A percentile compares a stretch with the other conserved stretches of the same genome.
These are phyloP conservation scores for Furcasterigmium furcatum DNA, from an alignment of 2,329 filamentous ascomycete genomes.

Conservation along the genomic window DNA sequence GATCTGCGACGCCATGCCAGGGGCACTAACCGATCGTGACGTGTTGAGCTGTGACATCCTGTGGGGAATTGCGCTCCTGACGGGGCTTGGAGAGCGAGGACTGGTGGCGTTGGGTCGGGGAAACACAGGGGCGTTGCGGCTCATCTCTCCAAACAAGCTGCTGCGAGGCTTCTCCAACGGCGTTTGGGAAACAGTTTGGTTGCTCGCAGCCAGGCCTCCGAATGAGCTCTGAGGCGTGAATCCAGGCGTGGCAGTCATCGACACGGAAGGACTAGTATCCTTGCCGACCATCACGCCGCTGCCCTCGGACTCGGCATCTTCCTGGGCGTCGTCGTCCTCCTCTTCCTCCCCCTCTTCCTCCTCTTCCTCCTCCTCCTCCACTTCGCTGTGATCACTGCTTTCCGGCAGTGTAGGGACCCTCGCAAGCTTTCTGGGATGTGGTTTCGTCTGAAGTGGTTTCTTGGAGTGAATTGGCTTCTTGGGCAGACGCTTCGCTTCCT, in stretches of 20 bases:
- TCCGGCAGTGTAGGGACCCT: constrained; percentile 10
- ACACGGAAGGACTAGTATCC: constrained; percentile 53
- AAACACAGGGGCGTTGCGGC: constrained; percentile 48
- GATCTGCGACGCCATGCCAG: constrained; percentile 54
- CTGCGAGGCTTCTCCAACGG: constrained; percentile 37
- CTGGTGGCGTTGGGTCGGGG: constrained; percentile 52
- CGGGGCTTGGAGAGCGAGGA: constrained; percentile 70
- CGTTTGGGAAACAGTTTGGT: constrained; percentile 43
- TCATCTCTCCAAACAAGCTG: constrained; percentile 54
- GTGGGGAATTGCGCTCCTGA: constrained; percentile 55
- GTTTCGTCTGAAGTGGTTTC: constrained; percentile 4
- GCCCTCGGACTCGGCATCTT: constrained; percentile 49
- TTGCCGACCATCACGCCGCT: constrained; percentile 65
- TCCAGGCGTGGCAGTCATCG: constrained; percentile 42
- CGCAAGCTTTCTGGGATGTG: constrained; percentile 20
- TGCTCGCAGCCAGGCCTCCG: constrained; percentile 40
- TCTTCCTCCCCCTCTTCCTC: constrained; percentile 37
- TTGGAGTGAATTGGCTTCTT: constrained; percentile 26
- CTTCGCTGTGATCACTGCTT: constrained; percentile 20
- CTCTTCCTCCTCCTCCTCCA: constrained; percentile 34
- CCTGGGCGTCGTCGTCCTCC: constrained; percentile 42
- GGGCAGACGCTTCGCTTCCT: constrained; percentile 30
- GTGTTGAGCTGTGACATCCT: constrained; percentile 46
- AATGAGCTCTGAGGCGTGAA: constrained; percentile 60
- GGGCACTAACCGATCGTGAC: constrained; percentile 57